phyloP scores from a whole-genome alignment of 1,284 basidiomycete species.

The Irpex sp. region DNA sequence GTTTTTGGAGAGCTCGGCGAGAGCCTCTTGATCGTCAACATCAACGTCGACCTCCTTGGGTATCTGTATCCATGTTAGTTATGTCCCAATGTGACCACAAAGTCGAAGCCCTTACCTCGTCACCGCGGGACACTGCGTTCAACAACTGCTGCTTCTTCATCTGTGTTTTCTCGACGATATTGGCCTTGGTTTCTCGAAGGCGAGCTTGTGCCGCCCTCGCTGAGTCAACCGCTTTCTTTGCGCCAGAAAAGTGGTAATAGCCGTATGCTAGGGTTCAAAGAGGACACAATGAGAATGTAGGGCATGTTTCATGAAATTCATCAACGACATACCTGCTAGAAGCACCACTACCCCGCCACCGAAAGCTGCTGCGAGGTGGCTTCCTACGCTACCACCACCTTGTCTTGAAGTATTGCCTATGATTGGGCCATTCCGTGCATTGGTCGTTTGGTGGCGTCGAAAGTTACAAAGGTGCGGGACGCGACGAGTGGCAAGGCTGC shows the following conservation, averaged over 20 bases:
- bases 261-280: conserved; percentile 13
- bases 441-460: conserved; percentile 16
- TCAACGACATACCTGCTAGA: conserved; percentile 22
- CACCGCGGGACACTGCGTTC: too few species aligned
- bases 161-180: conserved; percentile 30
- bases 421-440: background rate
- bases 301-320: background rate
- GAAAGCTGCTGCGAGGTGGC: conserved; percentile 29
- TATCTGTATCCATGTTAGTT: background rate
- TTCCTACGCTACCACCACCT: conserved; percentile 6
- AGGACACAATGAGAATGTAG: too few species aligned
- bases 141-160: background rate
- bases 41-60: background rate
- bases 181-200: conserved; percentile 32
- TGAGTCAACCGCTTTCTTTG: conserved; percentile 33
- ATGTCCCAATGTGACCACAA: background rate
- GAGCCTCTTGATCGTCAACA: too few species aligned
- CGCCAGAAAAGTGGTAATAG: conserved; percentile 39
- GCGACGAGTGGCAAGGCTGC: conserved; percentile 10
- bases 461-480: conserved; percentile 14
- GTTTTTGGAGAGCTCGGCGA: too few species aligned
- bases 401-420: background rate
- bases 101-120: background rate
- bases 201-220: conserved; percentile 31
- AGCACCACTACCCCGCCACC: conserved; percentile 33